phyloP scores from a whole-genome alignment of 2,329 filamentous ascomycete genomes.

The Monosporascus cannonballus region DNA sequence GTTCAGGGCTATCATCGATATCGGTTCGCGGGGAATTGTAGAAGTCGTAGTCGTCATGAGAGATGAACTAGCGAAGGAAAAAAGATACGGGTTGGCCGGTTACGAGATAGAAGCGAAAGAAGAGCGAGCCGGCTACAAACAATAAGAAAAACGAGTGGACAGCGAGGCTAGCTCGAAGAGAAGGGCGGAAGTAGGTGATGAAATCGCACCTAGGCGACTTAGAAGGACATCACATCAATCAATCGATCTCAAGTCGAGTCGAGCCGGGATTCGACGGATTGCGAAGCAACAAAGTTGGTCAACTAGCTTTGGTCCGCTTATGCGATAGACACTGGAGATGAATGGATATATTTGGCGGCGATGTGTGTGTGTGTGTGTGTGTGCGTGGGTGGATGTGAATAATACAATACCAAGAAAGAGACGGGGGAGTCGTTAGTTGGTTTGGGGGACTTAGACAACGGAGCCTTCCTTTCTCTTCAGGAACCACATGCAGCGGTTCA shows the following conservation, averaged over 20 bases:
- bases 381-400: background rate
- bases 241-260: slow-evolving; percentile 3
- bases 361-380: background rate
- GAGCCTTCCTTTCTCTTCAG: no score
- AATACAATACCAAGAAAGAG: no score
- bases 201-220: slow-evolving; percentile 21
- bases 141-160: slow-evolving; percentile 34
- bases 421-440: no score
- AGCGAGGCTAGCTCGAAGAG: slow-evolving; percentile 41
- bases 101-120: background rate
- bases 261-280: background rate
- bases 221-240: slow-evolving; percentile 16
- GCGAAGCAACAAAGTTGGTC: no score
- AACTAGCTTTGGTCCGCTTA: background rate
- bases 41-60: slow-evolving; percentile 5
- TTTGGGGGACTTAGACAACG: no score
- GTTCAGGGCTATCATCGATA: background rate
- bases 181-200: slow-evolving; percentile 19
- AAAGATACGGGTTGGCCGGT: background rate
- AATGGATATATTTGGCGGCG: slow-evolving; percentile 4
- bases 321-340: background rate
- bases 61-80: slow-evolving; percentile 6
- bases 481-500: no score
- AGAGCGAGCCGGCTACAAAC: slow-evolving; percentile 1
- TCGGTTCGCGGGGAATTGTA: slow-evolving; percentile 1